Base-by-base conservation (phyloP, 2,329 filamentous ascomycete genomes). In the Aspergillus sp. region DNA sequence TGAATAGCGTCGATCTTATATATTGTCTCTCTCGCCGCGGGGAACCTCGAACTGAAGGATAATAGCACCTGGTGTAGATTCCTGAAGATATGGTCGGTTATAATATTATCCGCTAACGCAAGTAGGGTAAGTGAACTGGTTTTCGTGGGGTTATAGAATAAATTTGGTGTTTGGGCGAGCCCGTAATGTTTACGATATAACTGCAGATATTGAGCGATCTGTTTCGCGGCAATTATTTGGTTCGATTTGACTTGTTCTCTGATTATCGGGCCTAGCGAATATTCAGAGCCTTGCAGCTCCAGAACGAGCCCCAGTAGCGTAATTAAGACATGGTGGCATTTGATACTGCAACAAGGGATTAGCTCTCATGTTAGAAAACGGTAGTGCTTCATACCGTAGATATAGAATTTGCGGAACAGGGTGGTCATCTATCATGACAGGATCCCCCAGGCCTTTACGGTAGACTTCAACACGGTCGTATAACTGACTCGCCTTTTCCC, bases 131-230 rank as follows among this genome's bases (percentile, higher is more conserved):
- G 57, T 18, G 69, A 62, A 38, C 64, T 64, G 30, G 50, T 59
- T 43, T 64, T 62, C 7, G 63, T 60, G 12, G 67, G 62, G 24
- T 66, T 65, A 20, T 67, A 62, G 49, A 74, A 57, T 22, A 67
- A 63, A 32, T 66, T 60, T 8, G 71, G 68, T 18, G 68, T 65
- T 20, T 71, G 64, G 30, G 65, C 64, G n/a, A 70, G 57, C 11
- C 67, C 68, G 58, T 69, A 74, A 4, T 61, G 58, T 30, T 62
- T 61, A 18, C 68, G 68, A 41, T 71, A 64, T 24, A 67, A 44
- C 20, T 58, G 64, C 48, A 72, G 64, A 41, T 62, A 71, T n/a
- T 58, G 56, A 9, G 66, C 66, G 44, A 68, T 69, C 44, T 68
- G 66, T 26, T 63, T 60, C 5, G 65, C 66, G 8, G 64, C 59